phyloP scores from a whole-genome alignment of 345 rosid genomes.

The Laguncularia racemosa region DNA sequence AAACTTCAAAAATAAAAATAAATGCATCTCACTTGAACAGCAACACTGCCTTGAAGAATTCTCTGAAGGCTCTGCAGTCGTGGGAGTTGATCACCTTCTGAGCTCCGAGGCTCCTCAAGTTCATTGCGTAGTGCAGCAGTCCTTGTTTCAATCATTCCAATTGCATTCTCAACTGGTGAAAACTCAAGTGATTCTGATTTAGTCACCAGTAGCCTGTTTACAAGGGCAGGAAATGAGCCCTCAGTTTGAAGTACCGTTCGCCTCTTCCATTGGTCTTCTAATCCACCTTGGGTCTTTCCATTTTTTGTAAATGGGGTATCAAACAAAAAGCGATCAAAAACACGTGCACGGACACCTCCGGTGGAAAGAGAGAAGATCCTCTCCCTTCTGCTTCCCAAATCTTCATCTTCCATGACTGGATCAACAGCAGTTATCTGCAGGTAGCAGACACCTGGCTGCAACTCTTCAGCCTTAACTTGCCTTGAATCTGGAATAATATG shows the following conservation, averaged over 20 bases:
- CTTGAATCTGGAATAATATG: conserved; percentile 92
- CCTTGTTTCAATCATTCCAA: conserved; percentile 98
- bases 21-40: conserved; percentile 68
- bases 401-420: conserved; percentile 99
- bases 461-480: conserved; percentile 93
- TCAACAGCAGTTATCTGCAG: conserved; percentile 97
- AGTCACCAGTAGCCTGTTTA: conserved; percentile 77
- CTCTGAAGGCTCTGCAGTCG: conserved; percentile 96
- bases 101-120: conserved; percentile 98
- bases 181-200: conserved; percentile 96
- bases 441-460: conserved; percentile 93
- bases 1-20: not conserved
- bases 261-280: conserved; percentile 99
- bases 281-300: conserved; percentile 97
- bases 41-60: conserved; percentile 99
- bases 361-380: conserved; percentile 93
- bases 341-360: conserved; percentile 87
- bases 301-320: conserved; percentile 99
- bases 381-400: conserved; percentile 95
- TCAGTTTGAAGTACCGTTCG: conserved; percentile 89
- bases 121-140: conserved; percentile 89
- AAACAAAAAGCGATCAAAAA: conserved; percentile 92
- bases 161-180: conserved; percentile 98
- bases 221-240: conserved; percentile 96
- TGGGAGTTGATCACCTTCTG: conserved; percentile 96